Conservation (phyloP, 495 filamentous ascomycete species). For the Collariella sp. region DNA sequence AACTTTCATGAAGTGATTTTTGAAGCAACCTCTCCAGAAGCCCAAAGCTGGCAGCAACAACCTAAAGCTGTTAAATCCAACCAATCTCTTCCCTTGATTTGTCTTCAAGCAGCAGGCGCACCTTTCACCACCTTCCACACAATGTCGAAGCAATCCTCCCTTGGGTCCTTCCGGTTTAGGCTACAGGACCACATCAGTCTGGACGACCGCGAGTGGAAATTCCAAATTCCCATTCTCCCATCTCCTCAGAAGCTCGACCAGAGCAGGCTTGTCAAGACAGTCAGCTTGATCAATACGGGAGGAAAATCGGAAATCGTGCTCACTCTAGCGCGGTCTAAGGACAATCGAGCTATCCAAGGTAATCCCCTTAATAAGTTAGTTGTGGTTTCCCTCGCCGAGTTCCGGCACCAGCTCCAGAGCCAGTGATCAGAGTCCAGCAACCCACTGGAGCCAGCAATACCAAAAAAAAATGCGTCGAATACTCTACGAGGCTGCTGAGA, state of each 20-base stretch:
- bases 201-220: constrained; percentile 28
- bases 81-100: not conserved
- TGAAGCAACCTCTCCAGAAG: too few species aligned
- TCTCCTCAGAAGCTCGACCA: constrained; percentile 15
- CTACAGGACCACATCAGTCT: constrained; percentile 23
- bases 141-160: constrained; percentile 6
- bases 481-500: constrained; percentile 32
- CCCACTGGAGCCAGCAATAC: constrained; percentile 23
- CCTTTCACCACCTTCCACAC: not conserved
- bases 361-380: constrained; percentile 27
- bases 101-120: not conserved
- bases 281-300: constrained; percentile 25
- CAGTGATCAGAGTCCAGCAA: constrained; percentile 1
- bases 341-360: constrained; percentile 30
- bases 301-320: constrained; percentile 24
- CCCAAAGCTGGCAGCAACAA: too few species aligned
- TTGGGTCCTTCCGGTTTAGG: constrained; percentile 17
- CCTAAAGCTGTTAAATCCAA: not conserved
- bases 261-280: constrained; percentile 27
- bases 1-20: too few species aligned
- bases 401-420: constrained; percentile 23
- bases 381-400: constrained; percentile 35
- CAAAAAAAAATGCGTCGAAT: constrained; percentile 36
- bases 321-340: constrained; percentile 19
- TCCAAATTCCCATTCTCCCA: constrained; percentile 24